Evolutionary conservation across 371 early-diverging fungal genomes (phyloP).

Genomic region (Saksenaea vasiformis): DNA sequence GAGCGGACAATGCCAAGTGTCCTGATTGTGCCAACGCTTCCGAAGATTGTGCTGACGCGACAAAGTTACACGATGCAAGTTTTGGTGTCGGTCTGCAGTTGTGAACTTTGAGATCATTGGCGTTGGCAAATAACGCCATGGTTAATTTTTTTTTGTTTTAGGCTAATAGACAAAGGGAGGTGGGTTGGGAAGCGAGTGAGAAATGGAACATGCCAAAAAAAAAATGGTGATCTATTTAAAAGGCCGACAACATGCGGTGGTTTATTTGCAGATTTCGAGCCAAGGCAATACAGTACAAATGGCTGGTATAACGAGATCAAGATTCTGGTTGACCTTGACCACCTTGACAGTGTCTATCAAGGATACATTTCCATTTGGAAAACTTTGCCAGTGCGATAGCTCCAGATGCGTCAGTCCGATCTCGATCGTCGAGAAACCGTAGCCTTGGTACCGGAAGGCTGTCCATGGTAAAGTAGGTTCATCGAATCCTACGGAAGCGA

Average conservation of each 20-base stretch:
- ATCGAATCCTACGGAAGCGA: slow-evolving; percentile 7
- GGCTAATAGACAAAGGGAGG: too few species aligned
- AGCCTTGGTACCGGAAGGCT: slow-evolving; percentile 25
- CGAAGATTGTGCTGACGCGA: slow-evolving; percentile 42
- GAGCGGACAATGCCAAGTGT: slow-evolving; percentile 53
- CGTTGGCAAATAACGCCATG: slow-evolving; percentile 48
- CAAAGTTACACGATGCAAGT: slow-evolving; percentile 45
- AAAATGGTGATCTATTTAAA: not conserved
- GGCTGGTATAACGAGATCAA: too few species aligned
- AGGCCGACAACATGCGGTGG: not conserved
- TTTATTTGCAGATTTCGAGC: not conserved
- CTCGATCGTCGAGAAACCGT: slow-evolving; percentile 27
- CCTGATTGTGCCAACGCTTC: slow-evolving; percentile 47
- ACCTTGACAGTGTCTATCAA: not conserved
- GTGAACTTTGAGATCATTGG: slow-evolving; percentile 27
- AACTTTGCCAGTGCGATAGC: slow-evolving; percentile 24
- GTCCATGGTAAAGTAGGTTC: slow-evolving; percentile 21
- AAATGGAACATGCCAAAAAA: not conserved
- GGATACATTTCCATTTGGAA: slow-evolving; percentile 10
- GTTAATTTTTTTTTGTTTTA: too few species aligned
- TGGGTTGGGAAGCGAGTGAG: not conserved
- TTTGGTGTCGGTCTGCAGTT: slow-evolving; percentile 25
- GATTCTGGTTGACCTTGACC: not conserved
- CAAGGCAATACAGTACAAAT: not conserved
- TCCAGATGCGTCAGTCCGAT: slow-evolving; percentile 18